Percentiles rank a stretch among this genome's conserved stretches.
Evolutionary conservation across 257 asterid genomes (phyloP).

Genomic region (Paraleonurus japonicus): DNA sequence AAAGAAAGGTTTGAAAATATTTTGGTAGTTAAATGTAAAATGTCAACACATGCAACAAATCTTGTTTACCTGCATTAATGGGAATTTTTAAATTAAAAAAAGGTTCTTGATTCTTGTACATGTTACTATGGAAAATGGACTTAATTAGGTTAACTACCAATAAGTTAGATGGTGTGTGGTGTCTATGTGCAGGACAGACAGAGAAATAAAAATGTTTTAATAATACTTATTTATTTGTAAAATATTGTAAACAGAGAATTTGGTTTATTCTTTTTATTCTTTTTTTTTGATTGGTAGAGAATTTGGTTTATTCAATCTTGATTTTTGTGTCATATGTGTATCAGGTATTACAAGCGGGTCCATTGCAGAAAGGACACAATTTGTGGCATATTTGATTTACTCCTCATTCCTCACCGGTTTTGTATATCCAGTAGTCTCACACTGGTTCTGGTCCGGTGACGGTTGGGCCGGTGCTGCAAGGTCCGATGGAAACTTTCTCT

Average conservation of each 20-base stretch:
- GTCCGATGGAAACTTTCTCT: slow-evolving; percentile 39
- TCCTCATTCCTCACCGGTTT: slow-evolving; percentile 71
- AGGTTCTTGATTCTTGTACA: neutral
- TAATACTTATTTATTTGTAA: neutral
- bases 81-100: neutral
- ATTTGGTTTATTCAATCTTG: neutral
- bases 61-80: neutral
- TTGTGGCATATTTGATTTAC: slow-evolving; percentile 66
- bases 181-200: neutral
- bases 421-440: slow-evolving; percentile 67
- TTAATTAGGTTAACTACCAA: too few relatives aligned
- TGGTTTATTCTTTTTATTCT: neutral
- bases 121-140: neutral
- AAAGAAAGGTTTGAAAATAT: too few relatives aligned
- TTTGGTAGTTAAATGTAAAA: neutral
- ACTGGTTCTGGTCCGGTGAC: slow-evolving; percentile 69
- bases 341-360: slow-evolving; percentile 75
- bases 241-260: neutral
- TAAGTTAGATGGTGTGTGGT: neutral
- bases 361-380: slow-evolving; percentile 71
- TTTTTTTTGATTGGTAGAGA: too few relatives aligned
- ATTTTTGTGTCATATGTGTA: neutral
- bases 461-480: slow-evolving; percentile 64
- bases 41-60: neutral
- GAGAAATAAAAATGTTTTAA: neutral